Conservation (phyloP, 139 green algal genomes). For the Desmodesmus armatus region DNA sequence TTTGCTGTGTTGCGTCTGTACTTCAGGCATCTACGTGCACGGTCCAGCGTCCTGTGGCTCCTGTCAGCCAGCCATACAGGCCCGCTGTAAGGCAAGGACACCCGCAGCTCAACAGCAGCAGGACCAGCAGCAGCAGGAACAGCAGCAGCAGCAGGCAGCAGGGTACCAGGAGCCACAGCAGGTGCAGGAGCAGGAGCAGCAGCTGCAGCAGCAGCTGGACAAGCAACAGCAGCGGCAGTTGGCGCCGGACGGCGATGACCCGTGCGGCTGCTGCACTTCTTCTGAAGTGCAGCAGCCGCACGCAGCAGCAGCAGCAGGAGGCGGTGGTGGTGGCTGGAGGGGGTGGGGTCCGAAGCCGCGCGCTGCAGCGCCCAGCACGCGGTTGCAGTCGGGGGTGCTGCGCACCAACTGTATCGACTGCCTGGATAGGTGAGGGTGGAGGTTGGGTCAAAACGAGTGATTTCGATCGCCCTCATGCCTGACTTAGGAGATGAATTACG, state of each 20-base stretch:
- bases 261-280: too few relatives aligned
- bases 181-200: slow-evolving; percentile 9
- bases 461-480: slow-evolving; percentile 95
- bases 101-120: background rate
- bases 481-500: slow-evolving; percentile 88
- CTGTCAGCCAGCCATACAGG: slow-evolving; percentile 26
- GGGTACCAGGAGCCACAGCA: background rate
- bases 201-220: background rate
- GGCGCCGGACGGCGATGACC: too few relatives aligned
- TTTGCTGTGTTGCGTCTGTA: background rate
- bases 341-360: background rate
- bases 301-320: slow-evolving; percentile 35
- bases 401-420: slow-evolving; percentile 99
- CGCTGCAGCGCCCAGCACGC: slow-evolving; percentile 15
- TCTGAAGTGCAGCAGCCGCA: background rate
- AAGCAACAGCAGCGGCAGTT: background rate
- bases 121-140: slow-evolving; percentile 7
- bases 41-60: slow-evolving; percentile 31
- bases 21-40: slow-evolving; percentile 33
- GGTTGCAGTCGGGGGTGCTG: slow-evolving; percentile 78
- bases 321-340: too few relatives aligned
- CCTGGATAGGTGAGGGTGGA: too few relatives aligned
- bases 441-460: too few relatives aligned
- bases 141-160: slow-evolving; percentile 2
- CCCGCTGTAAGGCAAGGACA: too few relatives aligned